A percentile compares a stretch with the other conserved stretches of the same genome.
phyloP scores from a whole-genome alignment of 2,329 filamentous ascomycete species.

The Emergomyces pasteurianus region DNA sequence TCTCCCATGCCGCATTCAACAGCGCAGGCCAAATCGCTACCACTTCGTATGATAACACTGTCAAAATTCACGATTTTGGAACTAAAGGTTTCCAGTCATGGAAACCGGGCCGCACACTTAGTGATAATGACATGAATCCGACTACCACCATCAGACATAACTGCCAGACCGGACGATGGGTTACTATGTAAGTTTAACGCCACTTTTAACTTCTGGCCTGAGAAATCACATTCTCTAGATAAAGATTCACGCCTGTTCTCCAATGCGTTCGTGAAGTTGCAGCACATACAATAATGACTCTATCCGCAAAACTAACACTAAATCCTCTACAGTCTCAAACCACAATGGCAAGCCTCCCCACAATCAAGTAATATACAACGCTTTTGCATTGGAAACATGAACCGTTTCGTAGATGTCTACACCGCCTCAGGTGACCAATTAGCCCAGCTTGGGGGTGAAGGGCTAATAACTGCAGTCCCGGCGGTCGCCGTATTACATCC shows the following conservation, averaged over 20 bases:
- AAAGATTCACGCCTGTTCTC: too few relatives aligned
- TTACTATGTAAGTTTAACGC: conserved; percentile 55
- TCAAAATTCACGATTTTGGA: conserved; percentile 79
- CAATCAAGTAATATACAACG: conserved; percentile 62
- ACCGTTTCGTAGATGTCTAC: conserved; percentile 88
- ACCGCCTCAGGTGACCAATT: conserved; percentile 72
- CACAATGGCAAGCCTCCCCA: conserved; percentile 81
- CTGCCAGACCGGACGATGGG: conserved; percentile 91
- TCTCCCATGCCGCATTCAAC: conserved; percentile 89
- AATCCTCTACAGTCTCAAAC: conserved; percentile 44
- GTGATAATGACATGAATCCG: conserved; percentile 55
- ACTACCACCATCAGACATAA: conserved; percentile 65
- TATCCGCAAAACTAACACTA: background rate
- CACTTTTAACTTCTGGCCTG: background rate
- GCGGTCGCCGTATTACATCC: conserved; percentile 87
- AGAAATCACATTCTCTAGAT: background rate
- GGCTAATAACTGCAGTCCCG: conserved; percentile 77
- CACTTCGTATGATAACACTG: conserved; percentile 84
- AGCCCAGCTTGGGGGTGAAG: conserved; percentile 76
- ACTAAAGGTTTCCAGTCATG: conserved; percentile 45
- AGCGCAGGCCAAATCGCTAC: conserved; percentile 76
- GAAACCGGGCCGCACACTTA: conserved; percentile 47
- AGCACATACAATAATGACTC: background rate
- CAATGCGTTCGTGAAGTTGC: background rate
- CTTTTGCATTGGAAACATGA: conserved; percentile 94